phyloP scores from a whole-genome alignment of 1,284 basidiomycete genomes.

The Marasmius fiardii region DNA sequence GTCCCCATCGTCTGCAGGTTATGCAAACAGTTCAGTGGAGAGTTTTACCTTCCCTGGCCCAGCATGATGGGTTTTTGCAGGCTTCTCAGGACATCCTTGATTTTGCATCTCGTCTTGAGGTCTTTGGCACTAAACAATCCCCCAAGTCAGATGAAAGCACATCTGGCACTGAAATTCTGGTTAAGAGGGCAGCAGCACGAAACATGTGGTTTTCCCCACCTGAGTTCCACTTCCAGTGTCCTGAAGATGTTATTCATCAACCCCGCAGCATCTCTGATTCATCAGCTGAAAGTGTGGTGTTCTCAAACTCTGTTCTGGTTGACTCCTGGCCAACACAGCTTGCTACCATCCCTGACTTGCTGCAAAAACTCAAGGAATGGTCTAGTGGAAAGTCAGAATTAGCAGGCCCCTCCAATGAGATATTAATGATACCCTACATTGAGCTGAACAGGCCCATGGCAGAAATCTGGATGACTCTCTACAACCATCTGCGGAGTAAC shows the following conservation, averaged over 20 bases:
- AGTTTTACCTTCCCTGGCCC: conserved; percentile 21
- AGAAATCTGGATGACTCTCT: conserved; percentile 1
- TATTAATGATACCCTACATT: background rate
- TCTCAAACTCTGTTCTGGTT: background rate
- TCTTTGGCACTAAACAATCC: conserved; percentile 11
- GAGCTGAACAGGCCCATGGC: background rate
- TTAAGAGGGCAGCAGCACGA: conserved; percentile 10
- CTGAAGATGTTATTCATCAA: background rate
- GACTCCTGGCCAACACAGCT: background rate
- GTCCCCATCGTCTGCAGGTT: conserved; percentile 31
- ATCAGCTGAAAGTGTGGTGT: background rate
- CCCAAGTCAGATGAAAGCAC: background rate
- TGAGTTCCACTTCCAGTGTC: background rate
- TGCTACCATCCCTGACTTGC: background rate
- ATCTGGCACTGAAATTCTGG: background rate
- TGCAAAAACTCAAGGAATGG: background rate
- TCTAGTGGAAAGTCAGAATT: background rate
- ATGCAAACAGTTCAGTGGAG: conserved; percentile 41
- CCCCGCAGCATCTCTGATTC: background rate
- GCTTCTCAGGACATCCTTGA: conserved; percentile 16
- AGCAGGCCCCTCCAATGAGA: background rate
- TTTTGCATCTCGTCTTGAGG: conserved; percentile 15
- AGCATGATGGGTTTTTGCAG: conserved; percentile 23
- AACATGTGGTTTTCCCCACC: conserved; percentile 8
- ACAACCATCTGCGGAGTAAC: conserved; percentile 1